Evolutionary conservation across 768 basidiomycete genomes (phyloP).

Genomic region (Leccinum boreale): DNA sequence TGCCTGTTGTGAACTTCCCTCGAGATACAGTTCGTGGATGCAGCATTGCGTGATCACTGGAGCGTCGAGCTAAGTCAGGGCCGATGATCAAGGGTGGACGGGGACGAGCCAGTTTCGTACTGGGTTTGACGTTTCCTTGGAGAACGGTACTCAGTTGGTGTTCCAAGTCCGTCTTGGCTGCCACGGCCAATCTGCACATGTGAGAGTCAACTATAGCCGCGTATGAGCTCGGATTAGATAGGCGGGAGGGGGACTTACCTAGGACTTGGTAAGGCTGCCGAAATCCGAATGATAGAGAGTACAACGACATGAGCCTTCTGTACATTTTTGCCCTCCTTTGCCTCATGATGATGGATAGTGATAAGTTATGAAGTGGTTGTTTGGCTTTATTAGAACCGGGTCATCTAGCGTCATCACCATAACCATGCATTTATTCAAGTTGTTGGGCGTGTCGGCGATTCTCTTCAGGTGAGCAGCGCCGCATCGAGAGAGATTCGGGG

Average conservation of each 20-base stretch:
- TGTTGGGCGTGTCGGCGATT: constrained; percentile 6
- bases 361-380: constrained; percentile 9
- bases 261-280: constrained; percentile 92
- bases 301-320: constrained; percentile 90
- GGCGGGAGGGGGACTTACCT: constrained; percentile 42
- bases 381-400: constrained; percentile 21
- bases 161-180: constrained; percentile 69
- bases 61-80: constrained; percentile 42
- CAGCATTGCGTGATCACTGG: constrained; percentile 99
- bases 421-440: constrained; percentile 13
- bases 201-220: constrained; percentile 70
- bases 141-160: constrained; percentile 75
- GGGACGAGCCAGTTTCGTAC: constrained; percentile 47
- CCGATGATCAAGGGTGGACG: constrained; percentile 3
- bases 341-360: constrained; percentile 56
- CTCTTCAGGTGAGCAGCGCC: constrained; percentile 13
- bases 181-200: constrained; percentile 67
- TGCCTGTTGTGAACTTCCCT: constrained; percentile 68
- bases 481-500: neutral
- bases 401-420: neutral
- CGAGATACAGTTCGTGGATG: constrained; percentile 88
- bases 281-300: constrained; percentile 85
- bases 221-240: constrained; percentile 5
- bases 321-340: constrained; percentile 96
- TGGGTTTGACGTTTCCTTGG: constrained; percentile 87